Evolutionary conservation across 176 grass and related monocot species (phyloP).

Genomic region (Oryza rufipogon): DNA sequence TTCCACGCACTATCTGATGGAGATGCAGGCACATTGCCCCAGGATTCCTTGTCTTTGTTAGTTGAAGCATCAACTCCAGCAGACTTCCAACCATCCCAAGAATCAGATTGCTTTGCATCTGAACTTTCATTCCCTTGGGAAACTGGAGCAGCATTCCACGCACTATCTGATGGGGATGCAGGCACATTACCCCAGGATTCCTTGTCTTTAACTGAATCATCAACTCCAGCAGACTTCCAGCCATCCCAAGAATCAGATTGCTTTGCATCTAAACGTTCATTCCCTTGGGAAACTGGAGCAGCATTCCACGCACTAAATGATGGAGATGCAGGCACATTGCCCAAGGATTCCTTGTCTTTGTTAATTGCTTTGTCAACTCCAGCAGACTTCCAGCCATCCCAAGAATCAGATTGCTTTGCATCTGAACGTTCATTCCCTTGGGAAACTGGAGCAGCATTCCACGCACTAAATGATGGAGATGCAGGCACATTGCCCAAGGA

Average conservation of each 20-base stretch:
- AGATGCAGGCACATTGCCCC: slow-evolving; percentile 33
- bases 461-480: slow-evolving; percentile 15
- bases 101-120: slow-evolving; percentile 49
- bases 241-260: slow-evolving; percentile 48
- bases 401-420: slow-evolving; percentile 47
- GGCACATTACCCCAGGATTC: slow-evolving; percentile 36
- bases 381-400: slow-evolving; percentile 45
- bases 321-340: slow-evolving; percentile 28
- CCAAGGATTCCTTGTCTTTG: slow-evolving; percentile 28
- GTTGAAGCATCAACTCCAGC: slow-evolving; percentile 24
- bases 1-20: slow-evolving; percentile 17
- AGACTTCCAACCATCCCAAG: slow-evolving; percentile 48
- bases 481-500: slow-evolving; percentile 37
- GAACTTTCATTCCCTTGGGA: slow-evolving; percentile 27
- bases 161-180: slow-evolving; percentile 27
- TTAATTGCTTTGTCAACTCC: slow-evolving; percentile 27
- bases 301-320: slow-evolving; percentile 23
- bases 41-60: slow-evolving; percentile 27
- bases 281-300: slow-evolving; percentile 22
- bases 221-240: slow-evolving; percentile 38
- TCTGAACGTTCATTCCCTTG: slow-evolving; percentile 38
- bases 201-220: slow-evolving; percentile 24
- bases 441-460: slow-evolving; percentile 34
- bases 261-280: slow-evolving; percentile 44
- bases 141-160: slow-evolving; percentile 31